phyloP scores from a whole-genome alignment of 2,329 filamentous ascomycete genomes.

The Aphanocladium album region DNA sequence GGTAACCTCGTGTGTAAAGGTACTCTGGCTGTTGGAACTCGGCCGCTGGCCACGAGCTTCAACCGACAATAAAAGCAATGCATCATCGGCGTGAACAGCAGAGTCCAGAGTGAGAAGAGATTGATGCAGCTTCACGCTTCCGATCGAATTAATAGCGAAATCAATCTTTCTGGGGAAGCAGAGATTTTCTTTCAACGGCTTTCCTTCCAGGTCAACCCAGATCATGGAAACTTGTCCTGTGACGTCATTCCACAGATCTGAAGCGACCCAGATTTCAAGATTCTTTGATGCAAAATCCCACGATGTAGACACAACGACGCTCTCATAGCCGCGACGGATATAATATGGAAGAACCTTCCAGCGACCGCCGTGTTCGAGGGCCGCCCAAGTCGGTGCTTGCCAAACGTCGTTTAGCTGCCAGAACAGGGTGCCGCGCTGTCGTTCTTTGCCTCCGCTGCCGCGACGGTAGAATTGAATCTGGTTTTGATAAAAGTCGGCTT shows the following conservation, averaged over 20 bases:
- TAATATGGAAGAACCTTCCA: constrained; percentile 60
- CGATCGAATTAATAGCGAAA: constrained; percentile 14
- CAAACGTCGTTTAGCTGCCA: constrained; percentile 64
- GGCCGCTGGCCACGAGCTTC: constrained; percentile 14
- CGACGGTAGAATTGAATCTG: constrained; percentile 8
- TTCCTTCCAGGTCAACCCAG: constrained; percentile 14
- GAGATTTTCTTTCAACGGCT: constrained; percentile 12
- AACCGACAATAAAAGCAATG: constrained; percentile 14
- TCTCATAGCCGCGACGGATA: constrained; percentile 52
- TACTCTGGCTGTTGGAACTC: background rate
- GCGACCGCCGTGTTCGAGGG: constrained; percentile 56
- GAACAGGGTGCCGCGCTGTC: constrained; percentile 56
- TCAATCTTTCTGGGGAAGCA: constrained; percentile 7
- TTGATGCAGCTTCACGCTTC: constrained; percentile 6
- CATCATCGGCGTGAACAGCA: constrained; percentile 1
- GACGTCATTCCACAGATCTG: constrained; percentile 16
- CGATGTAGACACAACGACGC: constrained; percentile 48
- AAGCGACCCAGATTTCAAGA: constrained; percentile 38
- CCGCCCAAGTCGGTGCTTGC: constrained; percentile 60
- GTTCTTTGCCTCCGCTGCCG: constrained; percentile 40
- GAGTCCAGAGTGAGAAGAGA: background rate
- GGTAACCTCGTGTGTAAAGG: constrained; percentile 13
- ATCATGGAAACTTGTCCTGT: constrained; percentile 12
- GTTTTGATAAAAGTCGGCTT: constrained; percentile 28
- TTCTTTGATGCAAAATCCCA: constrained; percentile 26